Evolutionary conservation across 352 stramenopile species (phyloP), one percentile per base, ranked within the genome.

Genomic region (Pythium plurisporium): DNA sequence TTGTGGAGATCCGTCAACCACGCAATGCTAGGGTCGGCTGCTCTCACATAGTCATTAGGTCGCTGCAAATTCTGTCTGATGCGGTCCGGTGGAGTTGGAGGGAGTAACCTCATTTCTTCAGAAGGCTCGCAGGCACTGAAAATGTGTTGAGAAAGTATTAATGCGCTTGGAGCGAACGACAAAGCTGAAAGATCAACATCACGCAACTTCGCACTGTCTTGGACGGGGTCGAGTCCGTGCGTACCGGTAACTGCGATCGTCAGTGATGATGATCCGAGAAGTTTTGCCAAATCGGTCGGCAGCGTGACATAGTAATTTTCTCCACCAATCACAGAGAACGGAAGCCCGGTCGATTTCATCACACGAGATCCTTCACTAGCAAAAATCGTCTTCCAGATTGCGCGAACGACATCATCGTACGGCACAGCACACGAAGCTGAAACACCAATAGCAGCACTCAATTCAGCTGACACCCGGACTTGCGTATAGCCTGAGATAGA

Each of bases 1-100:
- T 61, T 67, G 37, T 75, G 70, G 29, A 75, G 31, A 55, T 78
- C 70, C 25, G 60, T 22, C 12, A 78, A 23, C 70, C 70, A 78
- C 8, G 47, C 10, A 2, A 67, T 34, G 43, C 55, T 55, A 2
- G 49, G 55, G 3, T 64, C 42, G 41, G 30, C 34, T 19, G 29
- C 33, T 20, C 10, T 7, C 9, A 22, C 23, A 12, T 22, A 36
- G 22, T 37, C n/a, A 14, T 46, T 25, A 15, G n/a, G 8, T 33
- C 26, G 51, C 29, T 41, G 20, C 6, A n/a, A 34, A n/a, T 4
- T 27, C 22, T 47, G 56, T 37, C 17, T 17, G 6, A 34, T 44
- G 11, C 36, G 31, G 5, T 41, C n/a, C 20, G 55, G 49, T 36
- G 47, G 48, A 1, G 47, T n/a, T 34, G 57, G 48, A 31, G 41